A percentile compares a stretch with the other conserved stretches of the same genome.
Conservation (phyloP, 768 basidiomycete species). For the Tricholoma hemisulphureum region DNA sequence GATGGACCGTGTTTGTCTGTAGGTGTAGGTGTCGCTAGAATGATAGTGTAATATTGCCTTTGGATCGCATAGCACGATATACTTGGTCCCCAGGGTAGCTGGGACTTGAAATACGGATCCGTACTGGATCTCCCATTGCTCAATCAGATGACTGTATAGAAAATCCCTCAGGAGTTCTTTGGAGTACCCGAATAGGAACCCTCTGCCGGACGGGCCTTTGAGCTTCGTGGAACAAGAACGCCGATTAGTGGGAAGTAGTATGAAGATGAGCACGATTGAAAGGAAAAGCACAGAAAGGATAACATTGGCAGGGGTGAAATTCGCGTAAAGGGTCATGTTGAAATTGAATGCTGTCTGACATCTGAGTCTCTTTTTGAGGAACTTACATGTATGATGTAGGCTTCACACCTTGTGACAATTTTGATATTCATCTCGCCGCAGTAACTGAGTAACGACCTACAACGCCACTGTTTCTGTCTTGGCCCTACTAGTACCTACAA, state of each 20-base stretch:
- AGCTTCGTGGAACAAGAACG: not conserved
- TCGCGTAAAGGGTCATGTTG: too few relatives aligned
- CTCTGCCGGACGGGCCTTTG: slow-evolving; percentile 23
- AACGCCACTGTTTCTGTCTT: too few relatives aligned
- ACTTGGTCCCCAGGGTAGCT: slow-evolving; percentile 30
- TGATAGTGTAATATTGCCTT: slow-evolving; percentile 54
- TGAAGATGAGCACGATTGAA: not conserved
- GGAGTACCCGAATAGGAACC: slow-evolving; percentile 41
- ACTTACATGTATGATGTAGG: too few relatives aligned
- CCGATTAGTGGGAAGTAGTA: not conserved
- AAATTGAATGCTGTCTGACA: too few relatives aligned
- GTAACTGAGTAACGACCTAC: too few relatives aligned
- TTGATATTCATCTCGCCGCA: too few relatives aligned
- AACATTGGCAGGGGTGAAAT: not conserved
- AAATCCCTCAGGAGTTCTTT: slow-evolving; percentile 24
- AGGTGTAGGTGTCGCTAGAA: slow-evolving; percentile 48
- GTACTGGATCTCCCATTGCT: slow-evolving; percentile 47
- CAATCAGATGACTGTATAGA: slow-evolving; percentile 33
- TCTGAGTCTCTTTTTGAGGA: too few relatives aligned
- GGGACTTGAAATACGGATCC: slow-evolving; percentile 50
- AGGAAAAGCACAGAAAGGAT: not conserved
- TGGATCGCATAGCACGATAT: slow-evolving; percentile 41
- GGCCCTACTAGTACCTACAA: too few relatives aligned
- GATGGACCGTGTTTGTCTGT: slow-evolving; percentile 38
- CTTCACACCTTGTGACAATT: too few relatives aligned